A percentile compares a stretch with the other conserved stretches of the same genome.
phyloP scores from a whole-genome alignment of 768 basidiomycete genomes.

The Mycena galopus region DNA sequence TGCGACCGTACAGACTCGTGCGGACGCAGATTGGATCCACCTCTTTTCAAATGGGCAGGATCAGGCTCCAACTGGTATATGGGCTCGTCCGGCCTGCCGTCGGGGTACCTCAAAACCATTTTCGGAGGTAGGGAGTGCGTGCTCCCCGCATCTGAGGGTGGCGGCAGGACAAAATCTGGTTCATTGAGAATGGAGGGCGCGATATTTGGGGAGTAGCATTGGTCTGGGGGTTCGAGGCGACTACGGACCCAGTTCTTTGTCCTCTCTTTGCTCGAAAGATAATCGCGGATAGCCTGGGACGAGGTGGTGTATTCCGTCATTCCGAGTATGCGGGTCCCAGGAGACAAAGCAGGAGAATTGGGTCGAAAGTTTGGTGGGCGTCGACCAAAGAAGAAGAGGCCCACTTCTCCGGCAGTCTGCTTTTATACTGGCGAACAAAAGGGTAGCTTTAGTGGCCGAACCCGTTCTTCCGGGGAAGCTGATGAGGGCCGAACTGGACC shows the following conservation, averaged over 20 bases:
- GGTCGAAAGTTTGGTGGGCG: slow-evolving; percentile 20
- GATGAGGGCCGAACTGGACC: slow-evolving; percentile 21
- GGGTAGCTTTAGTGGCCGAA: slow-evolving; percentile 32
- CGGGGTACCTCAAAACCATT: slow-evolving; percentile 77
- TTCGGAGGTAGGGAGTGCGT: slow-evolving; percentile 72
- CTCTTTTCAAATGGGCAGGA: slow-evolving; percentile 39
- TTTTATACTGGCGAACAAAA: slow-evolving; percentile 35
- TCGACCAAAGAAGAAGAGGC: slow-evolving; percentile 37
- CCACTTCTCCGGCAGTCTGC: slow-evolving; percentile 25
- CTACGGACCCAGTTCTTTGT: slow-evolving; percentile 75
- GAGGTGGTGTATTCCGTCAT: slow-evolving; percentile 48
- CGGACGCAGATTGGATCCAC: slow-evolving; percentile 39
- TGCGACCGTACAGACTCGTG: slow-evolving; percentile 47
- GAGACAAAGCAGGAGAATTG: slow-evolving; percentile 31
- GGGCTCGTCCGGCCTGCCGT: slow-evolving; percentile 74
- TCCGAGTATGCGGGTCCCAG: slow-evolving; percentile 4
- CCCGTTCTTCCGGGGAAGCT: slow-evolving; percentile 30
- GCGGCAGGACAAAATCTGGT: slow-evolving; percentile 50
- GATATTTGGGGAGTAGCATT: slow-evolving; percentile 70
- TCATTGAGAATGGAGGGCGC: slow-evolving; percentile 66
- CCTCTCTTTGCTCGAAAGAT: slow-evolving; percentile 69
- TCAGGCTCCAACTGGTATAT: slow-evolving; percentile 59
- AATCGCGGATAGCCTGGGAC: slow-evolving; percentile 70
- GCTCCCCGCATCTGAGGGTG: slow-evolving; percentile 64
- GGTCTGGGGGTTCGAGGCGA: slow-evolving; percentile 49